Conservation (phyloP, 148 eudicot species). For the Cornus florida region DNA sequence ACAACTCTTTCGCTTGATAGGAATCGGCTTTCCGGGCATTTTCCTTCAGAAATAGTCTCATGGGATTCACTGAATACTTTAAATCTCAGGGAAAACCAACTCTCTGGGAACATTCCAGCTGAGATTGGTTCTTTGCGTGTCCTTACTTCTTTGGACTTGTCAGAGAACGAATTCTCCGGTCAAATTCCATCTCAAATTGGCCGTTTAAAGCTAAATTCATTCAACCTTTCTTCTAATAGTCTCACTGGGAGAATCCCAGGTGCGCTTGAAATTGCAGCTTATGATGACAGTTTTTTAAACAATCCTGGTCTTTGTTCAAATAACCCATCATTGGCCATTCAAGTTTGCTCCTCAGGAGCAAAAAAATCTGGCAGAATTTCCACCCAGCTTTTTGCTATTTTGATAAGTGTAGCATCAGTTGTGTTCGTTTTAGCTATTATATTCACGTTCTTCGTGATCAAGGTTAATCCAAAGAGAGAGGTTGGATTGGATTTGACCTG, state of each 20-base stretch:
- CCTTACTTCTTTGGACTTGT: slow-evolving; percentile 29
- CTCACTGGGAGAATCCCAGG: slow-evolving; percentile 34
- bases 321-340: slow-evolving; percentile 22
- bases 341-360: slow-evolving; percentile 10
- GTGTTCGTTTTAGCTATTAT: slow-evolving; percentile 12
- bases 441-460: slow-evolving; percentile 10
- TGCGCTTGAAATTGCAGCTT: slow-evolving; percentile 25
- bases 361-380: slow-evolving; percentile 11
- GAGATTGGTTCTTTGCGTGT: slow-evolving; percentile 19
- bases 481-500: slow-evolving; percentile 15
- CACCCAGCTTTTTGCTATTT: slow-evolving; percentile 7
- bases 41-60: background rate
- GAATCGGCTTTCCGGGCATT: background rate
- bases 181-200: slow-evolving; percentile 27
- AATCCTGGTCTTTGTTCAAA: slow-evolving; percentile 37
- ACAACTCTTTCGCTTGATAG: background rate
- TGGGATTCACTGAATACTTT: background rate
- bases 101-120: slow-evolving; percentile 38
- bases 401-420: slow-evolving; percentile 15
- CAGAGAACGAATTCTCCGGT: slow-evolving; percentile 30
- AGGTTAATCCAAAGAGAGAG: slow-evolving; percentile 11
- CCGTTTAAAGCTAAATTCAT: slow-evolving; percentile 6
- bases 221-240: slow-evolving; percentile 33
- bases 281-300: slow-evolving; percentile 25
- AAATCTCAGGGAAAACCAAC: slow-evolving; percentile 16